phyloP scores from a whole-genome alignment of 208 protist genomes.

The Trypanosoma cruzi region DNA sequence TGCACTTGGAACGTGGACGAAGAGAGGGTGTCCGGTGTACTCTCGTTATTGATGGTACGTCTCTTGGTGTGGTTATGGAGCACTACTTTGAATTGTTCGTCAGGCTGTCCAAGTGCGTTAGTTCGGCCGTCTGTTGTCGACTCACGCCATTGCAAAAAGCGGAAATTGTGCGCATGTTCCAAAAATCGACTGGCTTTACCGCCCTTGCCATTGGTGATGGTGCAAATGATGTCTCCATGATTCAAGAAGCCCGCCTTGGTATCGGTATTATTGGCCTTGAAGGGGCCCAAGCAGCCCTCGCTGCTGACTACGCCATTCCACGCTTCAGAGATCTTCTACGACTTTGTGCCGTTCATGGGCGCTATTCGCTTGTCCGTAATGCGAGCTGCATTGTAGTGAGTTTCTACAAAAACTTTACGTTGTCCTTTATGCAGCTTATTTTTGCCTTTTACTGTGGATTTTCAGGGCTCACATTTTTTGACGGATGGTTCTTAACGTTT shows the following conservation, averaged over 20 bases:
- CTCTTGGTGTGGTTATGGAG: slow-evolving; percentile 70
- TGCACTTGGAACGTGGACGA: slow-evolving; percentile 55
- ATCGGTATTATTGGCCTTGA: slow-evolving; percentile 97
- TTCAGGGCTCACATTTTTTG: slow-evolving; percentile 90
- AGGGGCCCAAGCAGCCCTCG: slow-evolving; percentile 94
- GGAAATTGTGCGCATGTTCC: slow-evolving; percentile 91
- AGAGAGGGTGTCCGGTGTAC: slow-evolving; percentile 54
- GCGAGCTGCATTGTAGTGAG: slow-evolving; percentile 93
- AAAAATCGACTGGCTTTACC: slow-evolving; percentile 75
- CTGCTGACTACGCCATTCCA: slow-evolving; percentile 95
- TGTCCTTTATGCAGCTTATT: slow-evolving; percentile 91
- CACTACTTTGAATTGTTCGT: slow-evolving; percentile 77
- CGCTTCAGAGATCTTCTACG: slow-evolving; percentile 94
- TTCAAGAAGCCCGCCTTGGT: slow-evolving; percentile 93
- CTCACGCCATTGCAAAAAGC: slow-evolving; percentile 92
- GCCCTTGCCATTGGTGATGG: slow-evolving; percentile 98
- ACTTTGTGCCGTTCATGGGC: slow-evolving; percentile 95
- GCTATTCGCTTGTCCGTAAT: slow-evolving; percentile 95
- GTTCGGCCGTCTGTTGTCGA: slow-evolving; percentile 90
- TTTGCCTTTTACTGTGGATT: slow-evolving; percentile 91
- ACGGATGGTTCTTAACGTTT: slow-evolving; percentile 89
- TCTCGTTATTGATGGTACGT: slow-evolving; percentile 85
- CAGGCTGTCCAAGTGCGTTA: slow-evolving; percentile 68
- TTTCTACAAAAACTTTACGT: slow-evolving; percentile 98
- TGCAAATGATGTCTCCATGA: slow-evolving; percentile 99